Evolutionary conservation across 768 basidiomycete genomes (phyloP), one percentile per base, ranked within the genome.

Genomic region (Podaxis carcinomalis): DNA sequence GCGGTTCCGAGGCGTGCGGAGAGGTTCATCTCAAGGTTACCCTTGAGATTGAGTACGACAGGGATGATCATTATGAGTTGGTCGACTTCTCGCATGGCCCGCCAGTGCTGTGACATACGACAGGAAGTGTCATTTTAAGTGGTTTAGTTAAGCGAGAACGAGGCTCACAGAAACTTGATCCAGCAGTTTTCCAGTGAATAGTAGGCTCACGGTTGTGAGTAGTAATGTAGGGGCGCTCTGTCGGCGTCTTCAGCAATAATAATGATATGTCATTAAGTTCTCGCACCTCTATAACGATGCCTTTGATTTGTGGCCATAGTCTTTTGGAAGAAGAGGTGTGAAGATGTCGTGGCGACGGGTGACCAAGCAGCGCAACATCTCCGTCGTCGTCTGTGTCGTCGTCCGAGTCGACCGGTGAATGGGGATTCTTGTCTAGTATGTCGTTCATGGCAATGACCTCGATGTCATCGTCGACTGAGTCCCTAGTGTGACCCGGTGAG

Each of bases 1-100:
- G 95, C 90, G 0, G 97, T 99, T 1, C 92, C 90, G n/a, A 99
- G 81, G 13, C 96, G 84, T 0, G 97, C 94, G 3, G 95, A 95
- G 5, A 99, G 86, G 65, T 97, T 98, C 96, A 98, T 98, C 74
- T 98, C 97, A 39, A 98, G 83, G 69, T 99, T 93, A n/a, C 96
- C 97, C 68, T 97, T 98, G 59, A 99, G 84, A 67, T 98, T 98
- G 64, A 93, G 83, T 19, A 98, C 78, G 63, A 95, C 94, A 10
- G 96, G 95, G 3, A 98, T 88, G 56, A 98, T 92, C 80, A 98
- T 93, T 66, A 98, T 94, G 58, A 98, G 87, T 71, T 98, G 95
- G 78, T 98, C 90, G 51, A 98, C 86, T 44, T 90, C 83, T 51
- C 80, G 80, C 84, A 99, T 95, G 35, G 95, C 94, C 63, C 78